Percentiles rank a stretch among this genome's conserved stretches.
phyloP scores from a whole-genome alignment of 352 stramenopile genomes.

The Pythium scleroteichum region DNA sequence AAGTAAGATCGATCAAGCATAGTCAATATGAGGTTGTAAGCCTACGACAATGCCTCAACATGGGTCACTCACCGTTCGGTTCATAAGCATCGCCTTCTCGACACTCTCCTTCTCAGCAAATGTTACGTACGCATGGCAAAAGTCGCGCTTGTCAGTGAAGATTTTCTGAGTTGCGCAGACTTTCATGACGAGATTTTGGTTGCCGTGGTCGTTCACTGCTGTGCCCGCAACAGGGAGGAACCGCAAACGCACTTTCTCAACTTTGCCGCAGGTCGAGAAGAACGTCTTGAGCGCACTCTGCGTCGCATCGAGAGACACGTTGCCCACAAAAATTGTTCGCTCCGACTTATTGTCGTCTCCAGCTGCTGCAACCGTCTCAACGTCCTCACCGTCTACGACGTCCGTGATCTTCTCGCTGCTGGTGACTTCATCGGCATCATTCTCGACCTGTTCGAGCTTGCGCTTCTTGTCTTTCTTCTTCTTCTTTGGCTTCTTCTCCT shows the following conservation, averaged over 20 bases:
- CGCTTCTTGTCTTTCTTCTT: constrained; percentile 44
- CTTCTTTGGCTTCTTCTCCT: constrained; percentile 26
- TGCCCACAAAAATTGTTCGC: constrained; percentile 92
- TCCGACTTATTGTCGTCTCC: constrained; percentile 50
- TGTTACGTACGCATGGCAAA: constrained; percentile 92
- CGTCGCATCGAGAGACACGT: constrained; percentile 87
- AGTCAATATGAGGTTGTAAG: too few species aligned
- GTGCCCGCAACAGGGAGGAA: constrained; percentile 86
- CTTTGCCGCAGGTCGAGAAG: constrained; percentile 83
- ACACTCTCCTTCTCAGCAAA: constrained; percentile 68
- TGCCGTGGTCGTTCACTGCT: constrained; percentile 81
- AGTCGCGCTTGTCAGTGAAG: constrained; percentile 80
- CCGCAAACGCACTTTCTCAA: constrained; percentile 85
- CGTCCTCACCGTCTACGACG: constrained; percentile 21
- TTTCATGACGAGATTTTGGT: constrained; percentile 92
- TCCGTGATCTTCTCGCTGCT: constrained; percentile 3
- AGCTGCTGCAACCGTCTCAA: background rate
- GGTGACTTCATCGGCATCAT: constrained; percentile 7
- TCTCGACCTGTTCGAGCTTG: constrained; percentile 16
- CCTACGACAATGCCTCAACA: too few species aligned
- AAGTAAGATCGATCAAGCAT: background rate
- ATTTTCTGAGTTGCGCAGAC: constrained; percentile 91
- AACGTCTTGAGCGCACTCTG: constrained; percentile 78
- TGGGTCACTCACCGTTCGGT: constrained; percentile 60
- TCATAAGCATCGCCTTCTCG: constrained; percentile 63